Evolutionary conservation across 257 asterid species (phyloP), one percentile per base, ranked within the genome.

Genomic region (Echium plantagineum): DNA sequence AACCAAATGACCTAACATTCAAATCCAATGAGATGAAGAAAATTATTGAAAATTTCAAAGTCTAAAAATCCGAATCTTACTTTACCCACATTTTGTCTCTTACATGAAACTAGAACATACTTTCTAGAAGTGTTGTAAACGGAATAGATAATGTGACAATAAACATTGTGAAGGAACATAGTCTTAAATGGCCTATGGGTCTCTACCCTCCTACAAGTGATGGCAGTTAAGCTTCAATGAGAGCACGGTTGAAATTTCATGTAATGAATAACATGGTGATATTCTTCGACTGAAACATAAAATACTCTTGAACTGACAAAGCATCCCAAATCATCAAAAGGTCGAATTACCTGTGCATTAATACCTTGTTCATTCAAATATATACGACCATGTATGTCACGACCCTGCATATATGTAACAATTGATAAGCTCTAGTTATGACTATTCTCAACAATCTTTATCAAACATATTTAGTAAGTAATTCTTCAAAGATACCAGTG

Each of bases 341-440:
- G 24, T 21, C 16, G 52, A 57, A 70, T 48, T 71, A 91, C 98
- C 94, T 91, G 98, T 5, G 97, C 98, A 58, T 91, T 91, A 63
- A 91, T 85, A 63, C 98, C 98, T 75, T 91, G 95, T 71, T 88
- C 90, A 56, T 85, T 91, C 83, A 91, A 57, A 79, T 91, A 91
- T 71, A 91, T 84, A 52, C 97, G 94, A 12, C 98, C 98, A 51
- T 78, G 94, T 60, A 91, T 70, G 60, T 88, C 79, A 58, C 80
- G 90, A 62, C 88, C 98, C 98, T 91, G 65, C 17, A 74, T 32
- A 74, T 32, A 63, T 74, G 74, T n/a, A 74, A 49, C 61, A 35
- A 69, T 2, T 42, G 49, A 12, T 2, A 42, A 12, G 16, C 17
- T 42, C 1, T 42, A 42, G 49, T 42, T 15, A 42, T 42, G 3